A percentile compares a stretch with the other conserved stretches of the same genome.
Conservation (phyloP, 2,329 filamentous ascomycete genomes). For the Eurotiales sp. region DNA sequence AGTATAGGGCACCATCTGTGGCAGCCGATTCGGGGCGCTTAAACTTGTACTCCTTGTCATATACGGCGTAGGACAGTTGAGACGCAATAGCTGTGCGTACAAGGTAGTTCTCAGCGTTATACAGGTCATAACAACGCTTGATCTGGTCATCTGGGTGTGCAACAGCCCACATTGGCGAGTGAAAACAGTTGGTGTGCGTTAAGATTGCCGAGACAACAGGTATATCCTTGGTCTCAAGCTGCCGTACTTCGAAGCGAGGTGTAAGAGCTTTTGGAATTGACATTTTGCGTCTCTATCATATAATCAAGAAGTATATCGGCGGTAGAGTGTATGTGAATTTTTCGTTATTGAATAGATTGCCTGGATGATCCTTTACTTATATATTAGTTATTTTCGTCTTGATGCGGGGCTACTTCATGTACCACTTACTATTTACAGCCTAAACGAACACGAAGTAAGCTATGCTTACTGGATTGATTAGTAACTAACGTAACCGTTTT, state of each 20-base stretch:
- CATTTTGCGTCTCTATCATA: neutral
- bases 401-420: too few relatives aligned
- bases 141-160: slow-evolving; percentile 16
- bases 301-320: too few relatives aligned
- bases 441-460: too few relatives aligned
- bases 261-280: neutral
- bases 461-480: too few relatives aligned
- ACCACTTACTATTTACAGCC: too few relatives aligned
- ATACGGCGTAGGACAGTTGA: slow-evolving; percentile 35
- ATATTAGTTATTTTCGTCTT: too few relatives aligned
- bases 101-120: slow-evolving; percentile 23
- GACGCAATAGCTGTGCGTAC: slow-evolving; percentile 31
- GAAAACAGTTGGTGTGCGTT: slow-evolving; percentile 18
- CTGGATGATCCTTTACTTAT: too few relatives aligned
- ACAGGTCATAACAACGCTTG: slow-evolving; percentile 7
- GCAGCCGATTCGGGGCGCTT: slow-evolving; percentile 27
- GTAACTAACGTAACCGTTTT: too few relatives aligned
- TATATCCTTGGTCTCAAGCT: neutral
- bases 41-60: slow-evolving; percentile 37
- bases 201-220: slow-evolving; percentile 11
- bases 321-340: too few relatives aligned
- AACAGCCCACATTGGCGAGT: slow-evolving; percentile 19
- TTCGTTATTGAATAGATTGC: too few relatives aligned
- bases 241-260: slow-evolving; percentile 1
- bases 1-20: slow-evolving; percentile 21